phyloP scores from a whole-genome alignment of 768 basidiomycete species.

The Mrakia blollopis region DNA sequence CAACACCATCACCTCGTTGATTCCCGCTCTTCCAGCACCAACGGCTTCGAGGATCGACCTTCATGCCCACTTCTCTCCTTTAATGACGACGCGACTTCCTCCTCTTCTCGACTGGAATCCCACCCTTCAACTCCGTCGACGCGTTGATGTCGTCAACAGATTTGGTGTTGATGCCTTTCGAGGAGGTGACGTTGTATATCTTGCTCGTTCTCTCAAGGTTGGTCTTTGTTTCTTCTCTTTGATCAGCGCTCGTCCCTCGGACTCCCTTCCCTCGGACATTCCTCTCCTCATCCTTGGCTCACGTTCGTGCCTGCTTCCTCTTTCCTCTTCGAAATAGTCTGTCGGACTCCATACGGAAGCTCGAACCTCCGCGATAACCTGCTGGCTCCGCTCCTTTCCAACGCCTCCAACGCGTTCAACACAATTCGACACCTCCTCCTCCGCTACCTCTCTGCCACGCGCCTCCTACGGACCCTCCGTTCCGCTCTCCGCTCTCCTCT shows the following conservation, averaged over 20 bases:
- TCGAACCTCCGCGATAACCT: slow-evolving; percentile 3
- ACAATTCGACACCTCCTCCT: neutral
- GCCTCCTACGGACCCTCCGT: neutral
- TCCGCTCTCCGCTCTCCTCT: neutral
- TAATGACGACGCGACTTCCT: neutral
- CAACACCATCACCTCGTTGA: too few relatives aligned
- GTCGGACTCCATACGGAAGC: neutral
- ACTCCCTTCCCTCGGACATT: neutral
- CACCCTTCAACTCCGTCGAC: neutral
- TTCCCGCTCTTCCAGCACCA: neutral
- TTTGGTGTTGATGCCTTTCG: neutral
- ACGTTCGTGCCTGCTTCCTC: neutral
- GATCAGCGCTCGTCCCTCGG: neutral
- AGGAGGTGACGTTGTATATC: neutral
- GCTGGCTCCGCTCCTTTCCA: neutral
- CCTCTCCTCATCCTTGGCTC: neutral
- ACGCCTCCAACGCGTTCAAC: too few relatives aligned
- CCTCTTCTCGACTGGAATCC: neutral
- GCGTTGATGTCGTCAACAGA: neutral
- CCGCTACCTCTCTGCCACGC: neutral
- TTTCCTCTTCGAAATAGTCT: neutral
- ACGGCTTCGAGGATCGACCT: neutral
- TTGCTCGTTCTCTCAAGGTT: neutral
- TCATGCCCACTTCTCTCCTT: neutral
- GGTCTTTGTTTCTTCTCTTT: too few relatives aligned